Evolutionary conservation across 768 basidiomycete species (phyloP).

Genomic region (Solioccasus polychromus): DNA sequence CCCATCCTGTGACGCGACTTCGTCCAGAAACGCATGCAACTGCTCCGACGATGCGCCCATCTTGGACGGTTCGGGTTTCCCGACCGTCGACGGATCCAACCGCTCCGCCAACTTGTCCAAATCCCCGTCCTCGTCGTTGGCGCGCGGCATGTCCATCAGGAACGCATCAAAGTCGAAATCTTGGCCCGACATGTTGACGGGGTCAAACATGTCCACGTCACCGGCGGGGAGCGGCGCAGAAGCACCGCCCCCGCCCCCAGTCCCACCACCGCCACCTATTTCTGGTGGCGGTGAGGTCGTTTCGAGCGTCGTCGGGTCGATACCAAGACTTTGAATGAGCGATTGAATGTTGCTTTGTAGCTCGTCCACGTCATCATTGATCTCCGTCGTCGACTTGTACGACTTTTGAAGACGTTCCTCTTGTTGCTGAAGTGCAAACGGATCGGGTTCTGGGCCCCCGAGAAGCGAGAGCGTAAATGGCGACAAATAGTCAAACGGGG

Average conservation of each 20-base stretch:
- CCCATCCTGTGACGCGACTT: slow-evolving; percentile 36
- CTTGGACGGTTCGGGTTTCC: slow-evolving; percentile 30
- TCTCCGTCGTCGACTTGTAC: slow-evolving; percentile 60
- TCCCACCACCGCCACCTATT: slow-evolving; percentile 8
- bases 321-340: slow-evolving; percentile 67
- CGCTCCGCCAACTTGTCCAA: slow-evolving; percentile 35
- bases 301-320: slow-evolving; percentile 46
- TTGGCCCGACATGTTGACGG: slow-evolving; percentile 2
- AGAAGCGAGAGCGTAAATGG: slow-evolving; percentile 26
- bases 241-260: neutral
- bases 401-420: slow-evolving; percentile 47
- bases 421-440: slow-evolving; percentile 35
- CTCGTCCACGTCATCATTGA: slow-evolving; percentile 70
- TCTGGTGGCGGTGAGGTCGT: slow-evolving; percentile 6
- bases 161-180: slow-evolving; percentile 42
- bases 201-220: slow-evolving; percentile 21
- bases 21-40: slow-evolving; percentile 43
- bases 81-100: slow-evolving; percentile 31
- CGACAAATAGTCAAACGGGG: slow-evolving; percentile 22
- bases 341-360: slow-evolving; percentile 66
- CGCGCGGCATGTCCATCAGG: slow-evolving; percentile 37
- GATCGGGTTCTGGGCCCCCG: slow-evolving; percentile 26
- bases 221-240: neutral
- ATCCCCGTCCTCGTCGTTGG: slow-evolving; percentile 26
- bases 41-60: slow-evolving; percentile 35